Base-by-base conservation (phyloP, 805 yeast genomes). In the Wickerhamiella siamensis region DNA sequence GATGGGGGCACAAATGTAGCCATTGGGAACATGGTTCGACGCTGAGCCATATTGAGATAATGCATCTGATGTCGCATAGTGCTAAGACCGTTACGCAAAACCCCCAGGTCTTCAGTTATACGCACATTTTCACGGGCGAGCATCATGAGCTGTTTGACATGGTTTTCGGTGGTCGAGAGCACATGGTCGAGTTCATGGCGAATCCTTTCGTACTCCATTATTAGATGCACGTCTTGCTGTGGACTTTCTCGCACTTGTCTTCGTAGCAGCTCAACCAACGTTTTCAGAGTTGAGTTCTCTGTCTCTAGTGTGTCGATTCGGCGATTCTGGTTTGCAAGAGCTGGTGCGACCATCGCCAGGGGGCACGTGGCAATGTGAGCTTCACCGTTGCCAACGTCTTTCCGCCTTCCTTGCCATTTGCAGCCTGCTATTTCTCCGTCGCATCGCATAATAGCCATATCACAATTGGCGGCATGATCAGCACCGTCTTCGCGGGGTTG, bases 11-110 rank as follows among this genome's bases (percentile, higher is more conserved):
- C 29, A 24, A 24, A 24, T 6, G 6, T 24, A 12, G 29, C 29
- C 29, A 24, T 24, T 6, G 29, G 29, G 29, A 24, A 24, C 29
- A 24, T 24, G 12, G 21, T 4, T 9, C 48, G 43, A 16, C 46
- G 48, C 20, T 43, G 47, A 5, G 45, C 36, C 10, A 43, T 44
- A 19, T 40, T 32, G 36, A 62, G 39, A 38, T 57, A 51, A 41
- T 58, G 59, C 38, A 62, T 33, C 45, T 62, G 67, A 27, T 62
- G 61, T 3, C 63, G 54, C n/a, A 62, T 43, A 10, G 59, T 53
- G 29, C 56, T 58, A 38, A 61, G 42, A 2, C 56, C 58, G 14
- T 52, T 41, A 16, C 57, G 51, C 31, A 61, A 43, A 33, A 51
- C 50, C 17, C 54, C 51, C 19, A 63, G 36, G 26, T 62, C 66